Evolutionary conservation across 768 basidiomycete genomes (phyloP).

Genomic region (Suillus subaureus): DNA sequence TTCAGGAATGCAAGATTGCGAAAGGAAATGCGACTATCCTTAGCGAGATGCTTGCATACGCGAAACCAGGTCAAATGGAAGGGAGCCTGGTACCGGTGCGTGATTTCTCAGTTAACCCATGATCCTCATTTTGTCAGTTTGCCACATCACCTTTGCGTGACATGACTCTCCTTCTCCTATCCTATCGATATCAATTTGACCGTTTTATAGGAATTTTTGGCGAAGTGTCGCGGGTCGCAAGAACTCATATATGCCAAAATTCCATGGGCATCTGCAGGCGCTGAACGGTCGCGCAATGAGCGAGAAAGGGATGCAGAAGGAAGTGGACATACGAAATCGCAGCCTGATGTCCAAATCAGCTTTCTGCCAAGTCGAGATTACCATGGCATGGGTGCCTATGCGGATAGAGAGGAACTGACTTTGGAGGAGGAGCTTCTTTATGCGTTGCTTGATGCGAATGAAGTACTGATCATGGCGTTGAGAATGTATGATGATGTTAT

Average conservation of each 20-base stretch:
- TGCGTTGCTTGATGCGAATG: slow-evolving; percentile 75
- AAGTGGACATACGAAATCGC: slow-evolving; percentile 19
- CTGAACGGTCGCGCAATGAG: slow-evolving; percentile 63
- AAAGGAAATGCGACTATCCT: slow-evolving; percentile 79
- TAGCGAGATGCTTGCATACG: slow-evolving; percentile 66
- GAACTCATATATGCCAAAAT: slow-evolving; percentile 87
- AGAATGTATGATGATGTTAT: slow-evolving; percentile 78
- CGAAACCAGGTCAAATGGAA: slow-evolving; percentile 70
- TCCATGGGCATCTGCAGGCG: slow-evolving; percentile 85
- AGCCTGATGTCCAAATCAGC: background rate
- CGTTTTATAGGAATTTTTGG: slow-evolving; percentile 73
- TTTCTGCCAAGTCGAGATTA: slow-evolving; percentile 1
- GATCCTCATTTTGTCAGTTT: background rate
- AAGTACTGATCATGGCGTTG: slow-evolving; percentile 66
- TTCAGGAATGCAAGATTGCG: slow-evolving; percentile 85
- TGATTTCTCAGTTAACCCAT: background rate
- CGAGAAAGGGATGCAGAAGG: slow-evolving; percentile 26
- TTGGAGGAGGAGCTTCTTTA: slow-evolving; percentile 76
- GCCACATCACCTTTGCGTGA: background rate
- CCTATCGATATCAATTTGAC: background rate
- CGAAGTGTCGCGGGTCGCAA: slow-evolving; percentile 78
- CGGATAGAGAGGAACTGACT: slow-evolving; percentile 50
- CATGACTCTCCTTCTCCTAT: background rate
- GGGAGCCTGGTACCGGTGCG: slow-evolving; percentile 68
- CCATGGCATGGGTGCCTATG: slow-evolving; percentile 24